These are phyloP conservation scores for Aspergillus luchuensis DNA, from an alignment of 2,329 filamentous ascomycete species.

Conservation along the genomic window DNA sequence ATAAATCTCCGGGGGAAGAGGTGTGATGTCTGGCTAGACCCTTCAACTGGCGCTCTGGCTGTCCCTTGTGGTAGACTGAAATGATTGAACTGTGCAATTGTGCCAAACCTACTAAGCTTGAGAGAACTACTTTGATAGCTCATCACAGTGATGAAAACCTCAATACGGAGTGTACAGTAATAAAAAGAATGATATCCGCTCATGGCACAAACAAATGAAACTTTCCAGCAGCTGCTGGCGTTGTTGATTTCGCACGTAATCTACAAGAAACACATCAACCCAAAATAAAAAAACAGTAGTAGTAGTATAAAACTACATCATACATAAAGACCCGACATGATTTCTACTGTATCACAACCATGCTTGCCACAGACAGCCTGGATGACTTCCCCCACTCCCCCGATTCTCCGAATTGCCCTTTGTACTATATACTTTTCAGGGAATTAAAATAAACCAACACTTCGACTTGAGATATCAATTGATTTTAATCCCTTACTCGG, in stretches of 20 bases:
- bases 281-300: neutral
- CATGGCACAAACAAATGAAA: neutral
- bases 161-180: neutral
- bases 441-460: neutral
- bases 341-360: conserved; percentile 2
- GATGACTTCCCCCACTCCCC: neutral
- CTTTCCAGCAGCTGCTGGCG: neutral
- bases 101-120: no score
- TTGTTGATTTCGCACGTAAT: conserved; percentile 8
- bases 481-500: conserved; percentile 33
- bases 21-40: no score
- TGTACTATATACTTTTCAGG: neutral
- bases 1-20: no score
- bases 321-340: neutral
- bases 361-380: conserved; percentile 4
- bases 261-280: conserved; percentile 5
- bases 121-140: no score
- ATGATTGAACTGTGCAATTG: no score
- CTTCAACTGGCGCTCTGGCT: no score
- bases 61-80: no score
- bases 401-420: neutral
- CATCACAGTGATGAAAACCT: no score
- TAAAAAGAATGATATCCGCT: no score
- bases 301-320: neutral
- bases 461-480: neutral